Conservation (phyloP, 2,329 filamentous ascomycete genomes). For the Davidsoniella eucalypti region DNA sequence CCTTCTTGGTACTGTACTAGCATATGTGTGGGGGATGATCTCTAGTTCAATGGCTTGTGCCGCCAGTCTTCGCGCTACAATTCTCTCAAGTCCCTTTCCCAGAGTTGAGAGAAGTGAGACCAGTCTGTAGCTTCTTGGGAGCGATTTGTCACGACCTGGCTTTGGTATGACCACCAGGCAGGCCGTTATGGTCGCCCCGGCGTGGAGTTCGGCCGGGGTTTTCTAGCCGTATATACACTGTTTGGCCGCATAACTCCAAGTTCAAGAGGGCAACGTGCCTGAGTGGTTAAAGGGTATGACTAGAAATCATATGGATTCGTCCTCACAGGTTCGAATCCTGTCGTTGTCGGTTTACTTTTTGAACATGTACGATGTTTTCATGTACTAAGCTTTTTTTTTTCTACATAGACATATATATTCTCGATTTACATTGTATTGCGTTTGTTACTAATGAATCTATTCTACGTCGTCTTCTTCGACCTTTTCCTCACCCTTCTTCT, state of each 20-base stretch:
- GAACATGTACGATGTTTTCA: not conserved
- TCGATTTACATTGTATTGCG: not conserved
- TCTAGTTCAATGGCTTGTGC: no score
- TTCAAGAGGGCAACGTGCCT: slow-evolving; percentile 7
- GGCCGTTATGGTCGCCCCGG: no score
- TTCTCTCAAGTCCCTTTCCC: no score
- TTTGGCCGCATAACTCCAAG: not conserved
- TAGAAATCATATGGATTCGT: slow-evolving; percentile 12
- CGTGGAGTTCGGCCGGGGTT: no score
- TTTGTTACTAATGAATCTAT: not conserved
- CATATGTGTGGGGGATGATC: no score
- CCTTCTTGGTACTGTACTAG: no score
- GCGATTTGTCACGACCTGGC: no score
- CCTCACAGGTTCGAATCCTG: slow-evolving; percentile 11
- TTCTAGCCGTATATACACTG: not conserved
- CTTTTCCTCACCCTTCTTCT: slow-evolving; percentile 6
- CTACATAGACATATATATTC: not conserved
- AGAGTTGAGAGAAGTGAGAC: no score
- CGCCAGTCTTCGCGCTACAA: no score
- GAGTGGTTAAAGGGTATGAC: slow-evolving; percentile 11
- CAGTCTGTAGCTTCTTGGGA: no score
- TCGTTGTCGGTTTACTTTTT: slow-evolving; percentile 3
- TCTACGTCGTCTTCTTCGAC: not conserved
- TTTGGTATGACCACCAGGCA: no score
- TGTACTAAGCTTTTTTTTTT: not conserved